These are phyloP conservation scores for Scheffersomyces coipomensis DNA, from an alignment of 805 yeast genomes.

Conservation along the genomic window DNA sequence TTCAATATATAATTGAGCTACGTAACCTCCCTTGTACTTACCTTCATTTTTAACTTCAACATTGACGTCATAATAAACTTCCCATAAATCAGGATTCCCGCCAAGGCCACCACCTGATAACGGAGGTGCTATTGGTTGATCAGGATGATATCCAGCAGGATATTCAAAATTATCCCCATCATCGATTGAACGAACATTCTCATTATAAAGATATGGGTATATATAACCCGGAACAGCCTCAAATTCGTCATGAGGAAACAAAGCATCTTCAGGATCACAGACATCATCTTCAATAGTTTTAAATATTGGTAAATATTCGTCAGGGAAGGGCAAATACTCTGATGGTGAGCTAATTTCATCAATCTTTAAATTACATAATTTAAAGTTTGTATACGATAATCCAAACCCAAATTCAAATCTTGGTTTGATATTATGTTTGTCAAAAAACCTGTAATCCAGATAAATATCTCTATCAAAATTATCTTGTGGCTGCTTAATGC, in stretches of 20 bases:
- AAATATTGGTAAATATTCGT: slow-evolving; percentile 43
- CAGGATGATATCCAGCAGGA: slow-evolving; percentile 37
- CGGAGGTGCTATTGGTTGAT: slow-evolving; percentile 34
- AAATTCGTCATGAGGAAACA: slow-evolving; percentile 51
- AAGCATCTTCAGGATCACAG: slow-evolving; percentile 54
- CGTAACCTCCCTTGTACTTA: slow-evolving; percentile 43
- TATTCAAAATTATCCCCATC: slow-evolving; percentile 37
- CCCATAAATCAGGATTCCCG: slow-evolving; percentile 63
- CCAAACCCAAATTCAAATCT: slow-evolving; percentile 65
- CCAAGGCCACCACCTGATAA: slow-evolving; percentile 53
- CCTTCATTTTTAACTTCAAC: slow-evolving; percentile 52
- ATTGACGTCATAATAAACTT: slow-evolving; percentile 43
- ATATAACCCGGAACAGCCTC: slow-evolving; percentile 54
- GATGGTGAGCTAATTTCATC: slow-evolving; percentile 42
- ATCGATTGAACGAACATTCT: slow-evolving; percentile 29
- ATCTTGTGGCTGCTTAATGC: slow-evolving; percentile 36
- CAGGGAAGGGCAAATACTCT: slow-evolving; percentile 45
- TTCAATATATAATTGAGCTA: slow-evolving; percentile 53
- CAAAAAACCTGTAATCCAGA: slow-evolving; percentile 58
- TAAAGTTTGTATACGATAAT: slow-evolving; percentile 50
- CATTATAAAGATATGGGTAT: slow-evolving; percentile 51
- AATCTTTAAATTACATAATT: slow-evolving; percentile 34
- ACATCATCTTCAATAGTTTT: slow-evolving; percentile 45
- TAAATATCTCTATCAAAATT: slow-evolving; percentile 47
- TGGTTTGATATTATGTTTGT: slow-evolving; percentile 53